Evolutionary conservation across 2,329 filamentous ascomycete genomes (phyloP).

Genomic region (Didymella sp.): DNA sequence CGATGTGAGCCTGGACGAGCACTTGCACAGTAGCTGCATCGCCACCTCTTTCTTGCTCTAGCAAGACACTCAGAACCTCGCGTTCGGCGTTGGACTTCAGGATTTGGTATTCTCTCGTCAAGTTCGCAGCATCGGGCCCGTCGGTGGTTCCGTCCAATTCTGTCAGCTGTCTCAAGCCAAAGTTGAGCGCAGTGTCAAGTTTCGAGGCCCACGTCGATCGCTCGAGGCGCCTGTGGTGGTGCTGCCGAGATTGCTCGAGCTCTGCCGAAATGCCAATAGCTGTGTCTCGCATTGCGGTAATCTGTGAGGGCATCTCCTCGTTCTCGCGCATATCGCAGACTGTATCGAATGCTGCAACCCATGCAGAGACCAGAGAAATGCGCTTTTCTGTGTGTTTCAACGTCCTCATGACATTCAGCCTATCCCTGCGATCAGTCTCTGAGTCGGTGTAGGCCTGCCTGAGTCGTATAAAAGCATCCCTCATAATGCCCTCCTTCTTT

Average conservation of each 20-base stretch:
- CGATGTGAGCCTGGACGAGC: slow-evolving; percentile 88
- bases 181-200: slow-evolving; percentile 85
- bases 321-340: slow-evolving; percentile 76
- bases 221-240: slow-evolving; percentile 83
- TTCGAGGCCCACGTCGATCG: slow-evolving; percentile 86
- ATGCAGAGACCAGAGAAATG: slow-evolving; percentile 84
- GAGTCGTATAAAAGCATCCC: slow-evolving; percentile 81
- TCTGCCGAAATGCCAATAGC: slow-evolving; percentile 88
- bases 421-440: slow-evolving; percentile 77
- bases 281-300: slow-evolving; percentile 78
- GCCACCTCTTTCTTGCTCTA: slow-evolving; percentile 83
- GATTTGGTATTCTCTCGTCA: slow-evolving; percentile 84
- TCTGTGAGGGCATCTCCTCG: slow-evolving; percentile 68
- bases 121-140: slow-evolving; percentile 70
- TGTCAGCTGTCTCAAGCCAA: slow-evolving; percentile 79
- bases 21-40: slow-evolving; percentile 82
- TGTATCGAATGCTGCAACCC: slow-evolving; percentile 89
- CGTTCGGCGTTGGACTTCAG: slow-evolving; percentile 82
- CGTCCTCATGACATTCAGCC: slow-evolving; percentile 79
- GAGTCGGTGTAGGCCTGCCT: slow-evolving; percentile 85
- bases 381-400: slow-evolving; percentile 82
- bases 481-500: slow-evolving; percentile 77
- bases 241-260: slow-evolving; percentile 86
- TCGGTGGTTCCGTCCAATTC: slow-evolving; percentile 71
- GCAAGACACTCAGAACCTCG: slow-evolving; percentile 76